phyloP scores from a whole-genome alignment of 1,139 yeast genomes.

The Arxiozyma telluris region DNA sequence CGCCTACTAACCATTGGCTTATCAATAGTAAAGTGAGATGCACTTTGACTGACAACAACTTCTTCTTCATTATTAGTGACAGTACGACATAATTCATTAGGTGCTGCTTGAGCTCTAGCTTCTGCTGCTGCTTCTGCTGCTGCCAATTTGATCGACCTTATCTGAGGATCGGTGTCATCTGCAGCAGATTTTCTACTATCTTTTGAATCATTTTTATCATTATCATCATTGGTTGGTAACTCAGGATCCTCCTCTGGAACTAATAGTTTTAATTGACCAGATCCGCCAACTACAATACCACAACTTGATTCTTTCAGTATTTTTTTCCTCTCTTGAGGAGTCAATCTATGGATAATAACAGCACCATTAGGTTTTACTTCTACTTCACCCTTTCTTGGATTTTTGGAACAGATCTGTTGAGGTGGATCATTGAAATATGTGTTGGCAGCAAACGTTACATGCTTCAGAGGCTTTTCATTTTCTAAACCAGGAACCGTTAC shows the following conservation, averaged over 20 bases:
- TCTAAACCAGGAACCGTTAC: constrained; percentile 34
- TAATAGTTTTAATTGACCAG: constrained; percentile 47
- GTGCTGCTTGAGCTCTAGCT: constrained; percentile 31
- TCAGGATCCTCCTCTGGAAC: constrained; percentile 15
- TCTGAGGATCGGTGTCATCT: constrained; percentile 18
- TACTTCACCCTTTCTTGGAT: constrained; percentile 63
- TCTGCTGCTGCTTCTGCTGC: constrained; percentile 33
- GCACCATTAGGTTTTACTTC: constrained; percentile 55
- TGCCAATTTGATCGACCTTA: constrained; percentile 25
- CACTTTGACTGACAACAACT: constrained; percentile 37
- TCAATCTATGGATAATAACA: constrained; percentile 50
- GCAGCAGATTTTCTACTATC: constrained; percentile 25
- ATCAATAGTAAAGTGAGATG: constrained; percentile 39
- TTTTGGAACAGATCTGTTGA: constrained; percentile 57
- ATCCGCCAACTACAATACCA: constrained; percentile 76
- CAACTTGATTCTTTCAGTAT: constrained; percentile 48
- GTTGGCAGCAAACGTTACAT: constrained; percentile 65
- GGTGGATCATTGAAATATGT: constrained; percentile 69
- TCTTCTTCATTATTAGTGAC: constrained; percentile 35
- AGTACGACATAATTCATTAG: constrained; percentile 24
- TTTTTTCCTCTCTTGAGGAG: constrained; percentile 52
- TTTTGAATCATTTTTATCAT: constrained; percentile 7
- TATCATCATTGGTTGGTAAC: background rate
- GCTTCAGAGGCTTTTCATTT: constrained; percentile 41
- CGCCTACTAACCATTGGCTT: constrained; percentile 42